Base-by-base conservation (phyloP, 352 stramenopile species). In the Ophiocytium majus region DNA sequence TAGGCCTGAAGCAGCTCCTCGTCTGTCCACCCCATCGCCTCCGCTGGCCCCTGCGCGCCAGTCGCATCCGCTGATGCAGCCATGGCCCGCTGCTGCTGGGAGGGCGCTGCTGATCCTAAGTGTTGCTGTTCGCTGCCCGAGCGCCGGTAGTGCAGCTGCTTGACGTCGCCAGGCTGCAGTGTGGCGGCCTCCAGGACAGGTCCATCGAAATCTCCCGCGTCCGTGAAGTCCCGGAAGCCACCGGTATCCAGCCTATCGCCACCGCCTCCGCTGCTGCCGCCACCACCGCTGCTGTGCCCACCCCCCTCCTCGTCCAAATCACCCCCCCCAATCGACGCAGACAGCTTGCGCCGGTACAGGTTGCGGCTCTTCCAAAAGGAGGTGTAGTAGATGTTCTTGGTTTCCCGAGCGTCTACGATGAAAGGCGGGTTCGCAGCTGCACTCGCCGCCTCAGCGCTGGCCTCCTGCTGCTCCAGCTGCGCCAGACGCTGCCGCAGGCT, bases 331-430 rank as follows among this genome's bases (percentile, higher is more conserved):
- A 5, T 14, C 43, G 43, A 57, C 5, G 43, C 5, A 14, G 43
- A 5, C 5, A 57, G 5, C 14, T 57, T 57, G 43, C 43, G 43
- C 43, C 14, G 5, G 5, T 14, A 14, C 66, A 43, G 32, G 14
- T 78, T 78, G 5, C 35, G 5, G 66, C 66, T 78, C 35, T 43
- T 35, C 32, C 35, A 43, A 78, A 78, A 78, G 66, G 5, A 17
- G 32, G 5, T 43, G 35, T 78, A 78, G 66, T 78, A 78, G 5
- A 78, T 35, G 14, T 5, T 17, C 35, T 78, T 78, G 66, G 66
- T 14, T 78, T 78, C 35, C 32, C 17, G 5, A 10, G 66, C 66
- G 35, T 78, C 66, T 5, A 78, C 32, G 5, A 78, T 14, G 17
- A 78, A 78, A 35, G 66, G 66, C 14, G 66, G 66, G 5, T 5